Evolutionary conservation across 1,139 yeast genomes (phyloP).

Genomic region (Barnettozyma hawaiiensis): DNA sequence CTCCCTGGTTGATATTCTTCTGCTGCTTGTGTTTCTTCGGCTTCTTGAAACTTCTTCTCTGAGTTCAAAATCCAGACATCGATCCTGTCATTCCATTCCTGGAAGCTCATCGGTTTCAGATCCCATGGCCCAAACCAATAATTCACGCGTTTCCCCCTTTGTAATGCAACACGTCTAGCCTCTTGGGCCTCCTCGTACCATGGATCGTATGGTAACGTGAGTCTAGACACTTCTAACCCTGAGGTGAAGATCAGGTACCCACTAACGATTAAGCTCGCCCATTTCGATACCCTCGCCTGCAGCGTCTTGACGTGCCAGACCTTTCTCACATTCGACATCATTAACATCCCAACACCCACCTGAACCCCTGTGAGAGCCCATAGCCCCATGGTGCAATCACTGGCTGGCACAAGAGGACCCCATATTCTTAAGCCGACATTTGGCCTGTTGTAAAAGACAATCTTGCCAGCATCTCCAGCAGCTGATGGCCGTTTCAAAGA

Average conservation of each 20-base stretch:
- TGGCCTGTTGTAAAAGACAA: slow-evolving; percentile 36
- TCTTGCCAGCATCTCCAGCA: slow-evolving; percentile 10
- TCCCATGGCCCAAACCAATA: slow-evolving; percentile 59
- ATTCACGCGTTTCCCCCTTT: slow-evolving; percentile 39
- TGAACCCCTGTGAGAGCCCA: slow-evolving; percentile 45
- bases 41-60: slow-evolving; percentile 9
- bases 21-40: too few relatives aligned
- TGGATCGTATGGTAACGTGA: slow-evolving; percentile 52
- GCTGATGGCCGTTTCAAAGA: slow-evolving; percentile 8
- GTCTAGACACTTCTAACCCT: slow-evolving; percentile 46
- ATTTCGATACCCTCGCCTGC: slow-evolving; percentile 13
- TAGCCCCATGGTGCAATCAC: slow-evolving; percentile 49
- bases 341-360: slow-evolving; percentile 36
- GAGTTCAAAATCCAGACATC: slow-evolving; percentile 27
- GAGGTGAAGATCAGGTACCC: slow-evolving; percentile 25
- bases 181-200: slow-evolving; percentile 56
- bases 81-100: slow-evolving; percentile 41
- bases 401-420: slow-evolving; percentile 63
- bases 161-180: slow-evolving; percentile 41
- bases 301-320: slow-evolving; percentile 17
- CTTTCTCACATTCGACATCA: slow-evolving; percentile 20
- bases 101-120: slow-evolving; percentile 46
- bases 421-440: slow-evolving; percentile 51
- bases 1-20: neutral
- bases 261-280: slow-evolving; percentile 17